Conservation (phyloP, 2,329 filamentous ascomycete genomes). For the Ceratocystis destructans region DNA sequence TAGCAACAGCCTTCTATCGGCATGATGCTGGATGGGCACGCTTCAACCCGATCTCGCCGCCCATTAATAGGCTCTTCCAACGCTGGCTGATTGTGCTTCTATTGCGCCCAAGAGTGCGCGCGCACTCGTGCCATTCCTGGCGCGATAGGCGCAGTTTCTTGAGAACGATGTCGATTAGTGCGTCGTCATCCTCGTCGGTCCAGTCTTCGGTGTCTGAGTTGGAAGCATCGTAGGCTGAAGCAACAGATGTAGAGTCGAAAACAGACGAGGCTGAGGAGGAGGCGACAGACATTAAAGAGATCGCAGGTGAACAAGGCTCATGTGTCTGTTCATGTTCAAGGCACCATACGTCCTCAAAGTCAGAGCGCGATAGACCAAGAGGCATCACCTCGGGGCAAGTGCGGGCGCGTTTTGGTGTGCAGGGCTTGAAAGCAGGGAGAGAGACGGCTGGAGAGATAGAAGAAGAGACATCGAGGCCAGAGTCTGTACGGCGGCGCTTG, state of each 20-base stretch:
- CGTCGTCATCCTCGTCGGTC: slow-evolving; percentile 50
- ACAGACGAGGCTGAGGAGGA: slow-evolving; percentile 27
- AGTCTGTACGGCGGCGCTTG: slow-evolving; percentile 38
- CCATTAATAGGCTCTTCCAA: slow-evolving; percentile 49
- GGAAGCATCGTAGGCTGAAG: slow-evolving; percentile 26
- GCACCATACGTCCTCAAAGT: slow-evolving; percentile 36
- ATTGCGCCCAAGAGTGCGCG: slow-evolving; percentile 48
- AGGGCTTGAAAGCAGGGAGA: slow-evolving; percentile 26
- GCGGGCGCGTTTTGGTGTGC: slow-evolving; percentile 47
- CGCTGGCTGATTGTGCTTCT: slow-evolving; percentile 41
- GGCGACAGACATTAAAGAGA: slow-evolving; percentile 4
- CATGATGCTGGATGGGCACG: slow-evolving; percentile 22
- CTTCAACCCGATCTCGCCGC: slow-evolving; percentile 48
- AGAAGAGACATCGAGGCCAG: slow-evolving; percentile 28
- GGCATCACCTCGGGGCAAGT: slow-evolving; percentile 48
- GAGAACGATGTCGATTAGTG: slow-evolving; percentile 53
- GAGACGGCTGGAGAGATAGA: slow-evolving; percentile 19
- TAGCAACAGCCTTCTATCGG: background rate
- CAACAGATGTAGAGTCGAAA: slow-evolving; percentile 21
- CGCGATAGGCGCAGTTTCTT: slow-evolving; percentile 52
- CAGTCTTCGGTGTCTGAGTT: slow-evolving; percentile 37
- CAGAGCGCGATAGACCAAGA: slow-evolving; percentile 43
- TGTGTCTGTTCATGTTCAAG: slow-evolving; percentile 6
- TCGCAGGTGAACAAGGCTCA: background rate
- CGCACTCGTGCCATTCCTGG: slow-evolving; percentile 54